A percentile compares a stretch with the other conserved stretches of the same genome.
Evolutionary conservation across 257 asterid species (phyloP).

Genomic region (Plantago major): DNA sequence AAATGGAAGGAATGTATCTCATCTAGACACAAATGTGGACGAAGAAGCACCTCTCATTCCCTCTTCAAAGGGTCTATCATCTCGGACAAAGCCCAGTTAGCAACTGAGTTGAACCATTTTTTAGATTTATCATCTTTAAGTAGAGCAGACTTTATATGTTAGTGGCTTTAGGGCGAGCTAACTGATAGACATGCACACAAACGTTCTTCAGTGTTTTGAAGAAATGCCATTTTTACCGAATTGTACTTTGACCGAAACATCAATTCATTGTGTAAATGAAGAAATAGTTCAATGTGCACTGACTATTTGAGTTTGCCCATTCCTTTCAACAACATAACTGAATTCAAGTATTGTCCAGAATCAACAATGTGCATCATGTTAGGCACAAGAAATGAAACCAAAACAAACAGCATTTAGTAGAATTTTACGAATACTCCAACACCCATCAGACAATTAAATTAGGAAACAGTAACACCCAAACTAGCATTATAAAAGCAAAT

Average conservation of each 20-base stretch:
- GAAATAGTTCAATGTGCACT: slow-evolving; percentile 25
- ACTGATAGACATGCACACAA: not conserved
- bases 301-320: slow-evolving; percentile 17
- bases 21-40: slow-evolving; percentile 31
- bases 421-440: too few species aligned
- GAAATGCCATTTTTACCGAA: slow-evolving; percentile 24
- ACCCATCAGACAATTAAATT: too few species aligned
- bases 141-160: slow-evolving; percentile 22
- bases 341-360: too few species aligned
- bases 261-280: slow-evolving; percentile 18
- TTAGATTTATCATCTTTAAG: slow-evolving; percentile 9
- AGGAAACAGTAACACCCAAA: too few species aligned
- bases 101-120: not conserved
- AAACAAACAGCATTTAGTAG: too few species aligned
- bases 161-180: not conserved
- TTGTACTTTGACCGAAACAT: slow-evolving; percentile 15
- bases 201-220: slow-evolving; percentile 21
- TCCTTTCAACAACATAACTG: too few species aligned
- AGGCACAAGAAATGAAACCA: too few species aligned
- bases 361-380: too few species aligned
- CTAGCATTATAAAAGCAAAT: too few species aligned
- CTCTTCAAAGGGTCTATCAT: slow-evolving; percentile 39
- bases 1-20: slow-evolving; percentile 33
- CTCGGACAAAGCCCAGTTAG: slow-evolving; percentile 48
- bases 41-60: slow-evolving; percentile 50